Evolutionary conservation across 441 rosid genomes (phyloP).

Genomic region (Gossypium schwendimanii): DNA sequence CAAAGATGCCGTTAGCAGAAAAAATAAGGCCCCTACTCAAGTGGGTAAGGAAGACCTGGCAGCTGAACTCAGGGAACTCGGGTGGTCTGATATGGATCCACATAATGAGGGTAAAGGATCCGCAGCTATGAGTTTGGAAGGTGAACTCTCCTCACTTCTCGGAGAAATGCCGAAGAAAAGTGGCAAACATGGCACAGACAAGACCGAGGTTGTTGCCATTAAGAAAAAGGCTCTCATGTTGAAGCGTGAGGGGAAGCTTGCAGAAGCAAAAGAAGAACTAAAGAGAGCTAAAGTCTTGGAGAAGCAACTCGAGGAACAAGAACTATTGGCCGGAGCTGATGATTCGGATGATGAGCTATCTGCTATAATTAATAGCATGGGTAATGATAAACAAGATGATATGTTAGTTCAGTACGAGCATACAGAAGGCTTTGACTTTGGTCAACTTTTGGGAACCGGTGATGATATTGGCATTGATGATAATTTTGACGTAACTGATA

Average conservation of each 20-base stretch:
- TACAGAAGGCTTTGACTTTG: constrained; percentile 32
- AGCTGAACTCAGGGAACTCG: constrained; percentile 67
- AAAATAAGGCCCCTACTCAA: constrained; percentile 31
- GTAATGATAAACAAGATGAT: constrained; percentile 49
- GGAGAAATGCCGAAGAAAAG: constrained; percentile 42
- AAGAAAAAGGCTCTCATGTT: constrained; percentile 70
- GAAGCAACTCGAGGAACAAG: constrained; percentile 81
- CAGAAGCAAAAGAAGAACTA: constrained; percentile 92
- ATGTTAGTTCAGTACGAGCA: constrained; percentile 34
- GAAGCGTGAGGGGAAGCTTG: constrained; percentile 88
- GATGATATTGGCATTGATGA: constrained; percentile 48
- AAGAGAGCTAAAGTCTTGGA: constrained; percentile 82
- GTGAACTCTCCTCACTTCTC: constrained; percentile 74
- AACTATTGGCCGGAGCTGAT: constrained; percentile 60
- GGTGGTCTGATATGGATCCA: constrained; percentile 69
- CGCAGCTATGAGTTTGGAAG: constrained; percentile 57
- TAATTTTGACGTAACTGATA: constrained; percentile 72
- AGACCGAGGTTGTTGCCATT: constrained; percentile 53
- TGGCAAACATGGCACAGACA: constrained; percentile 39
- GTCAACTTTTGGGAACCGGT: constrained; percentile 38
- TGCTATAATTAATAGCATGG: constrained; percentile 51
- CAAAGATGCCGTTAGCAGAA: constrained; percentile 32
- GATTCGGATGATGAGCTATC: constrained; percentile 93
- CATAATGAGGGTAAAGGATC: constrained; percentile 46
- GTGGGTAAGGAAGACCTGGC: constrained; percentile 47